phyloP scores from a whole-genome alignment of 805 yeast genomes.

The Metschnikowia noctiluminum region DNA sequence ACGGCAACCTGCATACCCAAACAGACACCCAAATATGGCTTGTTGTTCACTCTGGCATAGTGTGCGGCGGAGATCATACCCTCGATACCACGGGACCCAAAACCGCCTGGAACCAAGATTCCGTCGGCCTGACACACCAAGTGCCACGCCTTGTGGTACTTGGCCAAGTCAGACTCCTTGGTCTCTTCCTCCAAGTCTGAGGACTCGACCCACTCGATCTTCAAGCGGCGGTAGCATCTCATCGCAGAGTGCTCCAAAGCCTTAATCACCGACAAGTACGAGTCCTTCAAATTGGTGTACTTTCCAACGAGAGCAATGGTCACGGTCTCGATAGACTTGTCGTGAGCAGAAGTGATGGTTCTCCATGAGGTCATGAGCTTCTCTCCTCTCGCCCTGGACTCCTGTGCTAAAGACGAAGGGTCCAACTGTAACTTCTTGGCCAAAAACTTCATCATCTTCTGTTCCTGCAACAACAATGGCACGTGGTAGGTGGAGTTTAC shows the following conservation, averaged over 20 bases:
- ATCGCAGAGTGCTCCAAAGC: constrained; percentile 93
- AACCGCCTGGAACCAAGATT: constrained; percentile 97
- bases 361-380: constrained; percentile 75
- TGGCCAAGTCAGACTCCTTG: constrained; percentile 60
- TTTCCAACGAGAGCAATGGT: constrained; percentile 97
- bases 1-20: constrained; percentile 96
- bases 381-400: constrained; percentile 63
- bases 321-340: constrained; percentile 79
- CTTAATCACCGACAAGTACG: constrained; percentile 91
- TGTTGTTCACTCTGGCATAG: constrained; percentile 95
- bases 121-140: constrained; percentile 91
- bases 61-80: constrained; percentile 97
- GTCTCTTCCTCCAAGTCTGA: constrained; percentile 78
- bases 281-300: constrained; percentile 92
- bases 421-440: constrained; percentile 62
- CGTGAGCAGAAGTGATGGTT: constrained; percentile 71
- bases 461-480: constrained; percentile 86
- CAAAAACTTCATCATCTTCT: constrained; percentile 74
- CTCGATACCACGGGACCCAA: constrained; percentile 95
- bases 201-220: constrained; percentile 95
- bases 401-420: constrained; percentile 39
- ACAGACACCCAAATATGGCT: constrained; percentile 96
- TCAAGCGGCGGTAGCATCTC: constrained; percentile 79
- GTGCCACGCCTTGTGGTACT: constrained; percentile 95
- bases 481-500: constrained; percentile 97